A percentile compares a stretch with the other conserved stretches of the same genome.
Conservation (phyloP, 768 basidiomycete genomes). For the Leccinum imitatum region DNA sequence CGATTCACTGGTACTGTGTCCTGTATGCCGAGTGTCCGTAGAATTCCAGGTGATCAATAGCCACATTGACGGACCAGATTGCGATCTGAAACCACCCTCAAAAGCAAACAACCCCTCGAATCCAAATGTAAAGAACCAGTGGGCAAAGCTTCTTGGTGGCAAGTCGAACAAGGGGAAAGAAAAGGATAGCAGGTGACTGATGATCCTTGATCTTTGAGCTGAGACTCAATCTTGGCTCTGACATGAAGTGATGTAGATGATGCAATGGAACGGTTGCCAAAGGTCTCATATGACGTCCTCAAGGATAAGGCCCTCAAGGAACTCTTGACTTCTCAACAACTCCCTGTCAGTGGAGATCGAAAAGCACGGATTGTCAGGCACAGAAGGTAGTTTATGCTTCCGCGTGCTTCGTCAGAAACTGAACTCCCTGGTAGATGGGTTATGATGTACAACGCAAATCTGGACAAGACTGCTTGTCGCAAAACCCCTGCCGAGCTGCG, state of each 20-base stretch:
- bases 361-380: conserved; percentile 54
- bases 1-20: conserved; percentile 49
- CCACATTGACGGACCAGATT: conserved; percentile 64
- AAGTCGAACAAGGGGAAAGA: conserved; percentile 42
- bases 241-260: conserved; percentile 32
- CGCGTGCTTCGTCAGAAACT: not conserved
- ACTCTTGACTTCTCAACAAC: conserved; percentile 48
- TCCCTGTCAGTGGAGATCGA: conserved; percentile 55
- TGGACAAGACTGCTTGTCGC: conserved; percentile 54
- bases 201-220: not conserved
- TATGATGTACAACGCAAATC: conserved; percentile 67
- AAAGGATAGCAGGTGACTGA: conserved; percentile 33
- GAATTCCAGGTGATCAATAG: conserved; percentile 50
- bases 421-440: conserved; percentile 53
- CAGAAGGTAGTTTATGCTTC: conserved; percentile 44
- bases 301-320: conserved; percentile 62
- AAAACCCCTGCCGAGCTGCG: conserved; percentile 48
- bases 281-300: conserved; percentile 61
- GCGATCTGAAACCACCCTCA: conserved; percentile 27
- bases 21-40: conserved; percentile 54
- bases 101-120: conserved; percentile 24
- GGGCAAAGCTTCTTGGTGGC: conserved; percentile 42
- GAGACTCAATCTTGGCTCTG: conserved; percentile 19
- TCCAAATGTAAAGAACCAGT: conserved; percentile 33
- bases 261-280: conserved; percentile 50